Conservation (phyloP, 352 stramenopile species). For the Saprolegnia parasitica region DNA sequence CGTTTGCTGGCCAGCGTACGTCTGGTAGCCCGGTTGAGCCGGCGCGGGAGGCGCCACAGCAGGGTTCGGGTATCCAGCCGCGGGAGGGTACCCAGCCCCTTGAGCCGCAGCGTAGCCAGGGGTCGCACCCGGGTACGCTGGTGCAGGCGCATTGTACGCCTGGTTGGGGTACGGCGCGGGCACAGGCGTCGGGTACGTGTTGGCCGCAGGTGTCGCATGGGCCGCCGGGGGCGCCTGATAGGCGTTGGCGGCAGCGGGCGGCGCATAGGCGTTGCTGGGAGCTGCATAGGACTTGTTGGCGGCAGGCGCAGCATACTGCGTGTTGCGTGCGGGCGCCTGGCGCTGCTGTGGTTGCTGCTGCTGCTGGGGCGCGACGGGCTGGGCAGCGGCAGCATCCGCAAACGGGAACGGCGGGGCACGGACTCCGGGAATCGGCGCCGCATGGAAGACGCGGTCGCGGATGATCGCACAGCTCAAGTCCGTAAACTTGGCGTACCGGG, state of each 20-base stretch:
- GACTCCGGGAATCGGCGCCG: slow-evolving; percentile 64
- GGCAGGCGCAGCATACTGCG: neutral
- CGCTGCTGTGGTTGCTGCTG: slow-evolving; percentile 52
- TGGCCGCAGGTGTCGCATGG: slow-evolving; percentile 39
- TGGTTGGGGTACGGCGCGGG: slow-evolving; percentile 4
- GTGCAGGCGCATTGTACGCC: neutral
- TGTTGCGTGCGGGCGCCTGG: slow-evolving; percentile 5
- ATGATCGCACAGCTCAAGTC: slow-evolving; percentile 77
- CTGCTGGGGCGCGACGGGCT: slow-evolving; percentile 34
- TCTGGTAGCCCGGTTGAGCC: neutral
- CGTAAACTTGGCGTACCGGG: slow-evolving; percentile 87
- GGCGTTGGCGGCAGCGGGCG: neutral
- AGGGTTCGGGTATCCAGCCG: slow-evolving; percentile 9
- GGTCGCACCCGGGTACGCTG: slow-evolving; percentile 29
- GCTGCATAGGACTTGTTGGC: neutral
- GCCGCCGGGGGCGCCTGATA: slow-evolving; percentile 13
- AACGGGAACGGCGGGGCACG: slow-evolving; percentile 83
- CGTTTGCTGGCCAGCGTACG: slow-evolving; percentile 2
- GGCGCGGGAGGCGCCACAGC: slow-evolving; percentile 2
- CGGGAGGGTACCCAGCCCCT: slow-evolving; percentile 23
- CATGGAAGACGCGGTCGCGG: slow-evolving; percentile 84
- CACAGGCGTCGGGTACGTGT: slow-evolving; percentile 7
- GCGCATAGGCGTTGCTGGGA: slow-evolving; percentile 33
- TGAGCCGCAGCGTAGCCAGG: neutral
- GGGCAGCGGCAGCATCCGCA: slow-evolving; percentile 35